Percentiles rank a stretch among this genome's conserved stretches.
These are phyloP conservation scores for Moesziomyces sp. DNA, from an alignment of 1,284 basidiomycete species.

Conservation along the genomic window DNA sequence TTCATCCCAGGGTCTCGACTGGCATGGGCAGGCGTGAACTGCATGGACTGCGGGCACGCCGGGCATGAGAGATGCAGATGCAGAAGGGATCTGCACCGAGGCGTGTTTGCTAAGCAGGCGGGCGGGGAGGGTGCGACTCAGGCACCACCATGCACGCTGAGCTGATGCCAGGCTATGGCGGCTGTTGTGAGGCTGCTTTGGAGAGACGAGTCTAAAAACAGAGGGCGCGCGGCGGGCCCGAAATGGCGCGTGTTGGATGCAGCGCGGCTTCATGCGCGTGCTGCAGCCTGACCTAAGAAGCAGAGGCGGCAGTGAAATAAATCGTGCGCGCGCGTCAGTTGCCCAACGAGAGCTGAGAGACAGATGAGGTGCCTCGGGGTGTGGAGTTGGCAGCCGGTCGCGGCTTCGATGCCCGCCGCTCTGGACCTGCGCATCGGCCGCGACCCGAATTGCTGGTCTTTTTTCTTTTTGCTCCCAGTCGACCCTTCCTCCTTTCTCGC, in stretches of 20 bases:
- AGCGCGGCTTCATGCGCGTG: no score
- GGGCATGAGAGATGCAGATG: no score
- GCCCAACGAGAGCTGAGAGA: no score
- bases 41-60: no score
- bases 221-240: no score
- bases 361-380: no score
- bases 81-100: conserved; percentile 1
- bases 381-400: no score
- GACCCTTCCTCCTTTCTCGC: no score
- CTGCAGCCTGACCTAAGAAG: conserved; percentile 23
- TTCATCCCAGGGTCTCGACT: no score
- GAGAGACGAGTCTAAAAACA: conserved; percentile 3
- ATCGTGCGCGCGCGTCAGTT: not conserved
- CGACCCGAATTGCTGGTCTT: not conserved
- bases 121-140: no score
- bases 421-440: conserved; percentile 26
- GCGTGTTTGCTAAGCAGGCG: conserved; percentile 5
- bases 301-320: not conserved
- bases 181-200: no score
- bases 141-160: conserved; percentile 16
- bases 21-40: no score
- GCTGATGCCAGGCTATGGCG: conserved; percentile 6
- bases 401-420: conserved; percentile 13
- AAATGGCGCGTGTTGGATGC: not conserved
- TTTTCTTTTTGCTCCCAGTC: not conserved